Evolutionary conservation across 2,329 filamentous ascomycete species (phyloP).

Genomic region (Stachybotrys chlorohalonatus): DNA sequence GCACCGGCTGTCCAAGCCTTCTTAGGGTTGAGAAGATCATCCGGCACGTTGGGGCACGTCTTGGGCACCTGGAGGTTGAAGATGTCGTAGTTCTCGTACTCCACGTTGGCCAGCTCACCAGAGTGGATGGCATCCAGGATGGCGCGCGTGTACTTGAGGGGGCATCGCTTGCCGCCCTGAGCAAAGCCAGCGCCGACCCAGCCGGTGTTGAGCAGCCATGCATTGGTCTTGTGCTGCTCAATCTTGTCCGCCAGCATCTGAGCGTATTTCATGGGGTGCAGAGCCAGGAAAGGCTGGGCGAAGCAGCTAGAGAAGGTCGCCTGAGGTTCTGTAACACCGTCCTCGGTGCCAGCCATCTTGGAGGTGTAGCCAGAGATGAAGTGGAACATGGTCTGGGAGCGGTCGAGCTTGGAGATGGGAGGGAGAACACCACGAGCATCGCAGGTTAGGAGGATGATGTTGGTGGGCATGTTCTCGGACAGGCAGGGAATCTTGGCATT

Average conservation of each 20-base stretch:
- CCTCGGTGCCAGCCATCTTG: slow-evolving; percentile 99
- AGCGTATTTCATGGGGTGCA: slow-evolving; percentile 98
- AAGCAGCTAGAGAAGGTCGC: slow-evolving; percentile 99
- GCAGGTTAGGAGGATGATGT: slow-evolving; percentile 97
- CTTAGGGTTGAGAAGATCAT: slow-evolving; percentile 88
- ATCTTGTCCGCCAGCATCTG: slow-evolving; percentile 99
- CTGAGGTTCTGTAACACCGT: slow-evolving; percentile 92
- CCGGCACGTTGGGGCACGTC: slow-evolving; percentile 77
- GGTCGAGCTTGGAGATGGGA: slow-evolving; percentile 93
- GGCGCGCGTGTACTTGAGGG: slow-evolving; percentile 95
- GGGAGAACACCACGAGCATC: slow-evolving; percentile 95
- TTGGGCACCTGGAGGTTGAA: slow-evolving; percentile 98
- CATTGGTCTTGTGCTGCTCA: slow-evolving; percentile 85
- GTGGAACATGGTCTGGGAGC: slow-evolving; percentile 98
- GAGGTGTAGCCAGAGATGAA: slow-evolving; percentile 99
- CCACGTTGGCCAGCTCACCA: slow-evolving; percentile 83
- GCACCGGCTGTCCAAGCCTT: slow-evolving; percentile 81
- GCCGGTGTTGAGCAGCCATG: slow-evolving; percentile 97
- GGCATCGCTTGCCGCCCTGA: slow-evolving; percentile 93
- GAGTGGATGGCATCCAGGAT: slow-evolving; percentile 98
- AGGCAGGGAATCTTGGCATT: slow-evolving; percentile 99
- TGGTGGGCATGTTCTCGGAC: slow-evolving; percentile 77
- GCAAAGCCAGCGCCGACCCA: slow-evolving; percentile 90
- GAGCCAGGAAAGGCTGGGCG: slow-evolving; percentile 95
- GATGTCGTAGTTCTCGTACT: slow-evolving; percentile 91